Evolutionary conservation across 2,329 filamentous ascomycete genomes (phyloP), one percentile per base, ranked within the genome.

Genomic region (Alternaria ventricosa): DNA sequence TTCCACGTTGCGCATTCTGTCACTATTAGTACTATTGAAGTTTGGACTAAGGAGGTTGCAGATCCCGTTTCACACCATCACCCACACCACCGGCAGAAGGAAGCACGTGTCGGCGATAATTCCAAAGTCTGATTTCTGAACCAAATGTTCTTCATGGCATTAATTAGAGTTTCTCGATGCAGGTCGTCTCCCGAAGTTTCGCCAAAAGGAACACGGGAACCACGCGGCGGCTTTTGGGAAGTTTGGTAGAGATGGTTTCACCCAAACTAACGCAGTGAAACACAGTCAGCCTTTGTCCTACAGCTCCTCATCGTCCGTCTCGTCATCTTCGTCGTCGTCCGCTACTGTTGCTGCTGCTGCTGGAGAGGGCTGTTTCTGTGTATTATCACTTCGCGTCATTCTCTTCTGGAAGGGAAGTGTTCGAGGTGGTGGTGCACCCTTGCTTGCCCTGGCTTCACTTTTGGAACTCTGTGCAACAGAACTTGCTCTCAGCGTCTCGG

Each of bases 271-370:
- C 5, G 18, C 49, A 23, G 13, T 53, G 49, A 53, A 41, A 53
- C 49, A 25, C 7, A 11, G n/a, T 10, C n/a, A 49, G 15, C 30
- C 6, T 44, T 5, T 9, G 36, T n/a, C 43, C 43, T 56, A 79
- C 8, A 79, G 45, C 58, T 80, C 79, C 12, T 80, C 78, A n/a
- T 80, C 78, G 4, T 79, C 77, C 7, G 77, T 79, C 49, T 78
- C 77, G 28, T 78, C 75, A 47, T 78, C 77, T 4, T 73, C 73
- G 20, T 72, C 68, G 25, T 59, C 64, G 20, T 50, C 27, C 15
- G 27, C 36, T 20, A 50, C 55, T 45, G 60, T 57, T 22, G 60
- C 45, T 12, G 15, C 60, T 25, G 50, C 53, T 25, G 61, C 56
- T 22, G 60, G 45, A 9, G 60, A 46, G 27, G 69, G 61, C 51